Evolutionary conservation across 1,284 basidiomycete species (phyloP), one percentile per base, ranked within the genome.

Genomic region (Wolfiporia cocos): DNA sequence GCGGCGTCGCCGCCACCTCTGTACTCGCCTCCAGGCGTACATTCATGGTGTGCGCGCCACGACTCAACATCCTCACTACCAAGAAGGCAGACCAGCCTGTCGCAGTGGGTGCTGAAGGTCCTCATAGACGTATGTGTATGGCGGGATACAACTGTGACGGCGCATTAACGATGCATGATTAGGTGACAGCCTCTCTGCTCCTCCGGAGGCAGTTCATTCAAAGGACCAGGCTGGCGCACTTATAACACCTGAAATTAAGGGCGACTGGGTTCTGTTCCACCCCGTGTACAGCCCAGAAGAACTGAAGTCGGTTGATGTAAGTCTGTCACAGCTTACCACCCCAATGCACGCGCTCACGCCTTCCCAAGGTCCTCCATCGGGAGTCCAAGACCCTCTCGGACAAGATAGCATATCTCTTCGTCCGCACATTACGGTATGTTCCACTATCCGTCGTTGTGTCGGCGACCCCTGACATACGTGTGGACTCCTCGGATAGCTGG

Each of bases 181-280:
- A 29, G 26, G 7, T 29, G 26, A 29, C 26, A 29, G 26, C 7
- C 9, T 29, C 26, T 29, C 26, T 7, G n/a, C n/a, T n/a, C n/a
- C n/a, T n/a, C n/a, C n/a, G n/a, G n/a, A n/a, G n/a, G n/a, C n/a
- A n/a, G n/a, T n/a, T n/a, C n/a, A n/a, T n/a, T n/a, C n/a, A n/a
- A n/a, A n/a, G n/a, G n/a, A n/a, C n/a, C n/a, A n/a, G n/a, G n/a
- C n/a, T n/a, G n/a, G n/a, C n/a, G n/a, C n/a, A n/a, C n/a, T n/a
- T n/a, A n/a, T n/a, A n/a, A n/a, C 49, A 17, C 34, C 43, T 11
- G 46, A 47, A 9, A 43, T 85, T 39, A 74, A 69, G 22, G 85
- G 85, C 2, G 86, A 87, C 55, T 91, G 86, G 84, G 83, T 90
- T 7, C 65, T 90, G 1, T 87, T 89, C 57, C 86, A 91, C 55